phyloP scores from a whole-genome alignment of 169 alveolate species.

The Eimeria sp. region DNA sequence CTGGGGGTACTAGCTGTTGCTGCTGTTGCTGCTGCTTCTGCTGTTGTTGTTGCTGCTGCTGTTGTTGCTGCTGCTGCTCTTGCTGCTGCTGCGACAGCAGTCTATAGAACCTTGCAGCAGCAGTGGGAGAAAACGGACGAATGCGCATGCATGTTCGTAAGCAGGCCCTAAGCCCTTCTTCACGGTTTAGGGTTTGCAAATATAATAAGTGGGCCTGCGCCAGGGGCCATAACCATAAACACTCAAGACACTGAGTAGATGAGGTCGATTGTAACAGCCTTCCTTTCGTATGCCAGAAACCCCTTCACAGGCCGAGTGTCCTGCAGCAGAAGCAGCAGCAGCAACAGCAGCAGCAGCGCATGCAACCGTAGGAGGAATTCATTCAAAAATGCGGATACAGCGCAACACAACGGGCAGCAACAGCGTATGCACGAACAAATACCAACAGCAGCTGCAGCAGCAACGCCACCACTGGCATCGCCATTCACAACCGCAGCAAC shows the following conservation, averaged over 20 bases:
- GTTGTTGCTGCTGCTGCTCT: neutral
- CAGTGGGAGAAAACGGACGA: neutral
- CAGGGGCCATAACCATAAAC: neutral
- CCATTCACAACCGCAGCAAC: neutral
- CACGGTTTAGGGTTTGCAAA: no score
- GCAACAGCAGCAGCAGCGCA: no score
- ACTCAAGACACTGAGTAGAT: neutral
- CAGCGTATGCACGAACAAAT: neutral
- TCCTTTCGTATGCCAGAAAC: neutral
- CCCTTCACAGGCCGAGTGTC: neutral
- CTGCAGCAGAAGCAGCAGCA: no score
- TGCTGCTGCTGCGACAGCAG: neutral
- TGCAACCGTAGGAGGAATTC: no score
- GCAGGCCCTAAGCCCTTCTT: no score
- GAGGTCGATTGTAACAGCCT: neutral
- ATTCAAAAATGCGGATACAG: no score
- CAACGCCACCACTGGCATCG: neutral
- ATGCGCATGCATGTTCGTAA: neutral
- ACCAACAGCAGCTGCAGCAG: neutral
- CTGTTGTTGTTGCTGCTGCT: neutral
- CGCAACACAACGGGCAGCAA: neutral
- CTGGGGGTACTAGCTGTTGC: neutral
- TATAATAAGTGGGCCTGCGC: no score
- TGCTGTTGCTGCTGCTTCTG: neutral
- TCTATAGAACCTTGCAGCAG: neutral